These are phyloP conservation scores for Buxus sempervirens DNA, from an alignment of 164 flowering plant species.

Conservation along the genomic window DNA sequence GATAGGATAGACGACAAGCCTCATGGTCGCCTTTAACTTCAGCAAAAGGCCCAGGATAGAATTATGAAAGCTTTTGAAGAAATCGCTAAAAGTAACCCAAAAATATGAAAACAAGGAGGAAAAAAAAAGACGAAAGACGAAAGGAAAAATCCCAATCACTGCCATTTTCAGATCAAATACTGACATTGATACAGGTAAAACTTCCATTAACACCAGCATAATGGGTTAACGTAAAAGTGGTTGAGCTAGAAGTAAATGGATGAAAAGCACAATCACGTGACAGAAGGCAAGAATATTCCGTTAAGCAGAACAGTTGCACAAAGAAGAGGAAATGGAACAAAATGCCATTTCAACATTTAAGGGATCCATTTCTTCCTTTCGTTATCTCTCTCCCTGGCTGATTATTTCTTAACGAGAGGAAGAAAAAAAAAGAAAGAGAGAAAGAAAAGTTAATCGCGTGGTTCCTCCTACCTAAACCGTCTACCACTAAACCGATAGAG, in stretches of 20 bases:
- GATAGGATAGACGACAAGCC: not conserved
- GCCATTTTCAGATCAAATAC: not conserved
- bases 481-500: not conserved
- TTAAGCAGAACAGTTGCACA: not conserved
- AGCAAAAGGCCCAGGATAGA: not conserved
- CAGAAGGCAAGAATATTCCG: not conserved
- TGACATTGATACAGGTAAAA: not conserved
- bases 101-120: not conserved
- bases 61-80: not conserved
- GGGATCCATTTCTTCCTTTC: not conserved
- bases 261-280: not conserved
- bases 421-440: no score
- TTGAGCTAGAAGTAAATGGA: not conserved
- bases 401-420: no score
- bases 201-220: no score
- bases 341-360: not conserved
- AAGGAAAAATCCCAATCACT: not conserved
- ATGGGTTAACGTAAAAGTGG: not conserved
- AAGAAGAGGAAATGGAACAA: not conserved
- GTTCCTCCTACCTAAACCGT: no score
- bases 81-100: not conserved
- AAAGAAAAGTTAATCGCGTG: no score
- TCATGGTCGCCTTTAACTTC: conserved; percentile 1
- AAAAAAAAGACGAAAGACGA: no score
- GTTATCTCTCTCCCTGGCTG: not conserved